These are phyloP conservation scores for Exophiala sideris DNA, from an alignment of 2,329 filamentous ascomycete species.

Conservation along the genomic window DNA sequence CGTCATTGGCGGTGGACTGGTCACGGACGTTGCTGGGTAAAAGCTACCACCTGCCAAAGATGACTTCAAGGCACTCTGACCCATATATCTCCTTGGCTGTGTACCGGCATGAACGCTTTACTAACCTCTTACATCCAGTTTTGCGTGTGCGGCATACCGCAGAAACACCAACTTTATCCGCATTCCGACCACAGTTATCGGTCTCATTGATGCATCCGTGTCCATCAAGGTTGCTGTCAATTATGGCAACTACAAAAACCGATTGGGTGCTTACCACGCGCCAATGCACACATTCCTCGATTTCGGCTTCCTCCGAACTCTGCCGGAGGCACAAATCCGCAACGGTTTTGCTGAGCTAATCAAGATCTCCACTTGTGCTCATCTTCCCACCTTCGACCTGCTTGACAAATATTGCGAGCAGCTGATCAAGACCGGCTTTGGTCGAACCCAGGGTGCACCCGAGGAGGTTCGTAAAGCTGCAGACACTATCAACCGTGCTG, in stretches of 20 bases:
- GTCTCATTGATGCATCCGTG: slow-evolving; percentile 70
- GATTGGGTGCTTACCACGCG: slow-evolving; percentile 69
- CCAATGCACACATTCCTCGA: slow-evolving; percentile 70
- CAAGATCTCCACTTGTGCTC: slow-evolving; percentile 70
- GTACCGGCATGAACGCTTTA: slow-evolving; percentile 18
- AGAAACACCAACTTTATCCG: slow-evolving; percentile 72
- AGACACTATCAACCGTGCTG: slow-evolving; percentile 65
- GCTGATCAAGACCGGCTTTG: slow-evolving; percentile 63
- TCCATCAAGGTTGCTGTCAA: slow-evolving; percentile 77
- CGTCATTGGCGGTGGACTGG: slow-evolving; percentile 65
- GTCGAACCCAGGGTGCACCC: slow-evolving; percentile 55
- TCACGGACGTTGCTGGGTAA: slow-evolving; percentile 73
- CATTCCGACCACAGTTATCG: slow-evolving; percentile 71
- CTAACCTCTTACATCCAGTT: slow-evolving; percentile 43
- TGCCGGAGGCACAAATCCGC: slow-evolving; percentile 65
- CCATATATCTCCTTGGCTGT: slow-evolving; percentile 34
- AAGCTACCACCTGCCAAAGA: slow-evolving; percentile 40
- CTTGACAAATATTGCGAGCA: slow-evolving; percentile 68
- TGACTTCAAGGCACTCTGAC: slow-evolving; percentile 51
- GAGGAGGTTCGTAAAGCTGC: slow-evolving; percentile 58
- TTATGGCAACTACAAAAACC: slow-evolving; percentile 73
- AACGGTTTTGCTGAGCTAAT: slow-evolving; percentile 74
- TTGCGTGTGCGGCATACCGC: slow-evolving; percentile 68
- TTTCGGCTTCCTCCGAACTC: slow-evolving; percentile 66
- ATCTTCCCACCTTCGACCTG: slow-evolving; percentile 63